Base-by-base conservation (phyloP, 2,329 filamentous ascomycete species). In the Trichoderma brevicompactum region DNA sequence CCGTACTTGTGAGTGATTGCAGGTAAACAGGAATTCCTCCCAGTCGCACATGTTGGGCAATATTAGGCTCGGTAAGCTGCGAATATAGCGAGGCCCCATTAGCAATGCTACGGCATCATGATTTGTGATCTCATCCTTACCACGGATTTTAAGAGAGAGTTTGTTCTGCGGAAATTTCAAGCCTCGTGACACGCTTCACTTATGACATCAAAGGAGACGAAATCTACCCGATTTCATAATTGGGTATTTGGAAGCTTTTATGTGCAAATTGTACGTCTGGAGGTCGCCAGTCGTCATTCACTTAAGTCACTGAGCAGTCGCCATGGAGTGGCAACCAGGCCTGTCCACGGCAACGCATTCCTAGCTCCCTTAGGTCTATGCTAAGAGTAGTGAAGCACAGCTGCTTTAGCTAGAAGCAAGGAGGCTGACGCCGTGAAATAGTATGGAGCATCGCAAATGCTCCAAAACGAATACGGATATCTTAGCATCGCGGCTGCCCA, bases 21-120 rank as follows among this genome's bases (percentile, higher is more conserved):
- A 94, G 59, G 74, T 77, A 74, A 89, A 92, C 66, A 85, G 75
- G 70, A 90, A 89, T 68, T 88, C 85, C 74, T 93, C 89, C 75
- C 81, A 92, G 73, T 89, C 85, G 70, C 89, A 92, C 89, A 92
- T 91, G 43, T 70, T 79, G 70, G 41, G 15, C 36, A 23, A 40
- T 28, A 32, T 65, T 12, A 17, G n/a, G 34, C 15, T 13, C 9
- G 28, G 23, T 62, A 41, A 36, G 36, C 58, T 62, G 38, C 17
- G 34, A 12, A 36, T 5, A 12, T 32, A 8, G 3, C 56, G 38
- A 52, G 10, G 52, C 32, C 13, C 40, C 13, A 34, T 63, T 63
- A 63, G 60, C 49, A 63, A 44, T 44, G 40, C 17, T 54, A 54
- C 38, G 34, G 17, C 49, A 53, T 23, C 15, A 6, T 19, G 12